phyloP scores from a whole-genome alignment of 23 red algal genomes.

The Agarophyton chilense region DNA sequence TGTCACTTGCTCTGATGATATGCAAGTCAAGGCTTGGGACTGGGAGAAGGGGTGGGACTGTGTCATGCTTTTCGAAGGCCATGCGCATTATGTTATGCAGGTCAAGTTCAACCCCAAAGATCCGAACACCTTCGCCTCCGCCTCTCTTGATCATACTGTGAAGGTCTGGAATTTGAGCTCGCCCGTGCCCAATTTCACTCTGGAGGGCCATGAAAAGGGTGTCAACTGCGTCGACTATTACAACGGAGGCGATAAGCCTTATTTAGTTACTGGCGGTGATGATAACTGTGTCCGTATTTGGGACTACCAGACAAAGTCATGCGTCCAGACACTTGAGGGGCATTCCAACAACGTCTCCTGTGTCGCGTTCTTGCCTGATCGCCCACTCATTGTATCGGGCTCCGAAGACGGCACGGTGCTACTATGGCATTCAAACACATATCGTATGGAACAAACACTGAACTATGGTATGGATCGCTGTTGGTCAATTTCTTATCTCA shows the following conservation, averaged over 20 bases:
- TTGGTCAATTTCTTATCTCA: conserved; percentile 88
- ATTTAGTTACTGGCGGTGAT: conserved; percentile 87
- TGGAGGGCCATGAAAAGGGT: conserved; percentile 98
- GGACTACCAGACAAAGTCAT: conserved; percentile 97
- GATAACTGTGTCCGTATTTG: conserved; percentile 89
- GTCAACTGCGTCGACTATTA: conserved; percentile 99
- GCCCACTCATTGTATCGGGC: conserved; percentile 88
- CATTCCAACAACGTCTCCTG: conserved; percentile 93
- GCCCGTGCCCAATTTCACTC: conserved; percentile 92
- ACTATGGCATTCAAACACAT: conserved; percentile 94
- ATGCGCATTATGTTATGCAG: conserved; percentile 99
- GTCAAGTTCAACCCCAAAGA: conserved; percentile 99
- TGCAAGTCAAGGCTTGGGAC: conserved; percentile 98
- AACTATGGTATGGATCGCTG: conserved; percentile 91
- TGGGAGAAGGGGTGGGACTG: conserved; percentile 97
- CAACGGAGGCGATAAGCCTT: conserved; percentile 91
- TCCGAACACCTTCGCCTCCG: conserved; percentile 96
- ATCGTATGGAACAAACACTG: conserved; percentile 88
- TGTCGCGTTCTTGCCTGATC: conserved; percentile 89
- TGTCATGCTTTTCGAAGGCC: conserved; percentile 93
- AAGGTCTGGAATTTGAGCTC: conserved; percentile 94
- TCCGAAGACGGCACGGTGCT: conserved; percentile 88
- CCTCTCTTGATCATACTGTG: conserved; percentile 95
- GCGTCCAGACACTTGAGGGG: conserved; percentile 80
- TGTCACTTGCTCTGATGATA: conserved; percentile 95